Base-by-base conservation (phyloP, 495 filamentous ascomycete species). In the Staphylotrichum tortipilum region DNA sequence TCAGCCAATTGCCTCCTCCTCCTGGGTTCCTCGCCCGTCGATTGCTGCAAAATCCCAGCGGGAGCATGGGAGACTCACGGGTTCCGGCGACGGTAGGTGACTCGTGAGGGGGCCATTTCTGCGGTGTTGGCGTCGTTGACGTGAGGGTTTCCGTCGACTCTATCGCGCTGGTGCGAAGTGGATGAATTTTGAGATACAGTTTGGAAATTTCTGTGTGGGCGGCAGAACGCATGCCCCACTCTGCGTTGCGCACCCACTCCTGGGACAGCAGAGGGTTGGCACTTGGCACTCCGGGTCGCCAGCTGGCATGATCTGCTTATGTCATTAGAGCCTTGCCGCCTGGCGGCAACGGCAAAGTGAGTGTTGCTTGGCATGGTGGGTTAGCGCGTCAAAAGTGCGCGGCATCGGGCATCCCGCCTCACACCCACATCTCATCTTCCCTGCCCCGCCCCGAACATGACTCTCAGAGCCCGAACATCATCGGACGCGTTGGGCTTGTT, bases 81-180 rank as follows among this genome's bases (percentile, higher is more conserved):
- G 76, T 92, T 90, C 72, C 86, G 83, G 75, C 88, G 84, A 72
- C 88, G 83, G 83, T 89, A 74, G 59, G 73, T 75, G 52, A 75
- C 72, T 66, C 72, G 71, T 63, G 70, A 68, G 67, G 71, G 68
- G 67, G 73, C 71, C 76, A 78, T 78, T 76, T 68, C 78, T 76
- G 75, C 68, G 76, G 75, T 76, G 78, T 76, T 79, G 70, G 68
- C 67, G 70, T 69, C 68, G 68, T 57, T 65, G 64, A 73, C 68
- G 71, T 73, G 70, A 60, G 66, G 63, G 62, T 67, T 59, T 70
- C 62, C 49, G 54, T 61, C 62, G 54, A 57, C 53, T 66, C 71
- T 67, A 61, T 70, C 68, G 67, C 66, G 66, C 62, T 62, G n/a
- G 66, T 71, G 61, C 63, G 58, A 67, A 61, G 61, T 67, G 53